phyloP scores from a whole-genome alignment of 176 grass and related monocot genomes.

The Zizania latifolia region DNA sequence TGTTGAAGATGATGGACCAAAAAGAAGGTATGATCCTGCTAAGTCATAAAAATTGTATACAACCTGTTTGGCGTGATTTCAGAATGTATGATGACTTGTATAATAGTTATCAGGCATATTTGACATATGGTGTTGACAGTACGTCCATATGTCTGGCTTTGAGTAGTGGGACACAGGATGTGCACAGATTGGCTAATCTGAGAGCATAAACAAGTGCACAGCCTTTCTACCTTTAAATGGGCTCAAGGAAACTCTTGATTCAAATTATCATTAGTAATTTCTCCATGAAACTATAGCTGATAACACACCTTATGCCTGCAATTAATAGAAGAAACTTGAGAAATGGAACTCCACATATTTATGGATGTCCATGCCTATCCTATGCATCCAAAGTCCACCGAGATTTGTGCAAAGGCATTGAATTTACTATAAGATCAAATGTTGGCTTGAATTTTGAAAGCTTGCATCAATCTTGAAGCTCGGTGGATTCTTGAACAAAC shows the following conservation, averaged over 20 bases:
- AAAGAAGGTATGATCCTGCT: conserved; percentile 63
- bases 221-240: background rate
- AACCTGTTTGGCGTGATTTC: conserved; percentile 18
- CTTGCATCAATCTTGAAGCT: too few species aligned
- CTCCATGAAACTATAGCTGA: background rate
- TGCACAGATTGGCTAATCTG: background rate
- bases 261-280: background rate
- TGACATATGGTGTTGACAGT: too few species aligned
- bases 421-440: background rate
- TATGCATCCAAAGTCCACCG: background rate
- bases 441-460: background rate
- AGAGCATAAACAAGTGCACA: background rate
- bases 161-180: background rate
- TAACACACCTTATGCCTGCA: background rate
- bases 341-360: background rate
- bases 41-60: conserved; percentile 2
- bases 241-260: background rate
- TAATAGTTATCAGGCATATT: too few species aligned
- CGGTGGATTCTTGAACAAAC: background rate
- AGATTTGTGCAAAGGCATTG: background rate
- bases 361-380: background rate
- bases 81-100: too few species aligned
- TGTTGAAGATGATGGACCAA: conserved; percentile 91
- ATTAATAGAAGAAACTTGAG: background rate
- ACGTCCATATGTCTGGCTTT: too few species aligned